phyloP scores from a whole-genome alignment of 768 basidiomycete genomes.

The Pisolithus marmoratus region DNA sequence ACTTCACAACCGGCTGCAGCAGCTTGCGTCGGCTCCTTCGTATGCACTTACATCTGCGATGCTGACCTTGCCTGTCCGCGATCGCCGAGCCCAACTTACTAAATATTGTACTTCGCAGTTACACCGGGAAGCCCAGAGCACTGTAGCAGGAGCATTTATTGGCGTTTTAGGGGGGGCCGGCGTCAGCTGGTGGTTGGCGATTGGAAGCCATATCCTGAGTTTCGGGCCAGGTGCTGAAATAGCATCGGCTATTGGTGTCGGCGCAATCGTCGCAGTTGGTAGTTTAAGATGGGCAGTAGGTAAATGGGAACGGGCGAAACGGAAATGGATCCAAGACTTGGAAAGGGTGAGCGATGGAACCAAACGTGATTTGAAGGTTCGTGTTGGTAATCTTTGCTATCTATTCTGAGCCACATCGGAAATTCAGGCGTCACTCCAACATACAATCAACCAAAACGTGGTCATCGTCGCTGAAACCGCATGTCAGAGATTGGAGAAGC shows the following conservation, averaged over 20 bases:
- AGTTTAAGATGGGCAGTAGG: slow-evolving; percentile 60
- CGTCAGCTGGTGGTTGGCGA: slow-evolving; percentile 50
- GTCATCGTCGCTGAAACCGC: slow-evolving; percentile 46
- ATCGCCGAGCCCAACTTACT: slow-evolving; percentile 50
- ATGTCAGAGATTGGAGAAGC: slow-evolving; percentile 38
- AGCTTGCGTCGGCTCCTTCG: slow-evolving; percentile 42
- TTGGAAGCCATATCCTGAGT: slow-evolving; percentile 34
- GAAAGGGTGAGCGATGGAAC: slow-evolving; percentile 55
- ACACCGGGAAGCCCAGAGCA: slow-evolving; percentile 59
- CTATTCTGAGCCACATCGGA: slow-evolving; percentile 1
- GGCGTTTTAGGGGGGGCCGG: slow-evolving; percentile 45
- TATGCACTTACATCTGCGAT: slow-evolving; percentile 39
- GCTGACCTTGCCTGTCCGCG: slow-evolving; percentile 46
- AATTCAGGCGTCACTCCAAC: slow-evolving; percentile 40
- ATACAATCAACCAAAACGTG: slow-evolving; percentile 48
- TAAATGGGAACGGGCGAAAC: slow-evolving; percentile 64
- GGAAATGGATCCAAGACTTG: slow-evolving; percentile 66
- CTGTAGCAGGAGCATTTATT: slow-evolving; percentile 44
- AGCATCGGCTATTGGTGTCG: slow-evolving; percentile 55
- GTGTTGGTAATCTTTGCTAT: slow-evolving; percentile 5
- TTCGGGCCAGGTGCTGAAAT: slow-evolving; percentile 39
- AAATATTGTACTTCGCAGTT: slow-evolving; percentile 50
- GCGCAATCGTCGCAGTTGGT: slow-evolving; percentile 42
- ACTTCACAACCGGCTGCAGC: slow-evolving; percentile 53
- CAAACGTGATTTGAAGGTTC: slow-evolving; percentile 58